Base-by-base conservation (phyloP, 2,329 filamentous ascomycete genomes). In the Hypoxylon sp. region DNA sequence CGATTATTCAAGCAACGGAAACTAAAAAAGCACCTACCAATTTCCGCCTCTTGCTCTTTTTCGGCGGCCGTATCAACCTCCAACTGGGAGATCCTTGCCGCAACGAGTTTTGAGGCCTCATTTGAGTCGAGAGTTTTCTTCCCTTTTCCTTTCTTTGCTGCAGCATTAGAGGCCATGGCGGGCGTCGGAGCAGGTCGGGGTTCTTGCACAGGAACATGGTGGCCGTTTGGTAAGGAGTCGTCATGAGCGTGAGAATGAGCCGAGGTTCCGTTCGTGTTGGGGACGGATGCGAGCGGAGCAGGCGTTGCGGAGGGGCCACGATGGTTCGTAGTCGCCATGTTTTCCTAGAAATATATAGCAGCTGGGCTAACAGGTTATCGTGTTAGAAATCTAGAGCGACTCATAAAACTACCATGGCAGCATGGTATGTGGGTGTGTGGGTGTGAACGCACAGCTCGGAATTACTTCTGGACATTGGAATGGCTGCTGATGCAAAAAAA, bases 41-140 rank as follows among this genome's bases (percentile, higher is more conserved):
- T 98, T 84, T 98, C 96, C 67, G 92, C 89, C 82, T 98, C 94
- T 81, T 98, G 93, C 74, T 97, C 95, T 80, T 97, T 97, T 79
- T 97, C 94, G 65, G 93, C 93, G 10, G 94, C 94, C 53, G 92
- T 93, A 84, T 98, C 94, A 69, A 93, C 92, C 80, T 99, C 96
- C 65, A 99, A 84, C 82, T 98, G 96, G 21, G 94, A 95, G 78
- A 99, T 98, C 77, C 97, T 93, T 68, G 94, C 93, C 69, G 94
- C 91, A 56, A 99, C 88, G 71, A 98, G 87, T 81, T 97, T 97
- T 68, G 93, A 93, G 50, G 94, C 94, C 81, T 98, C 96, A 75
- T 89, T 93, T 19, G 93, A 92, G 78, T 97, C 94, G 71, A 93
- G 83, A 51, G 87, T 84, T 82, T 97, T 97, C 83, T 97, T 97